phyloP scores from a whole-genome alignment of 2,329 filamentous ascomycete species.

The Raffaelea ambrosiae region DNA sequence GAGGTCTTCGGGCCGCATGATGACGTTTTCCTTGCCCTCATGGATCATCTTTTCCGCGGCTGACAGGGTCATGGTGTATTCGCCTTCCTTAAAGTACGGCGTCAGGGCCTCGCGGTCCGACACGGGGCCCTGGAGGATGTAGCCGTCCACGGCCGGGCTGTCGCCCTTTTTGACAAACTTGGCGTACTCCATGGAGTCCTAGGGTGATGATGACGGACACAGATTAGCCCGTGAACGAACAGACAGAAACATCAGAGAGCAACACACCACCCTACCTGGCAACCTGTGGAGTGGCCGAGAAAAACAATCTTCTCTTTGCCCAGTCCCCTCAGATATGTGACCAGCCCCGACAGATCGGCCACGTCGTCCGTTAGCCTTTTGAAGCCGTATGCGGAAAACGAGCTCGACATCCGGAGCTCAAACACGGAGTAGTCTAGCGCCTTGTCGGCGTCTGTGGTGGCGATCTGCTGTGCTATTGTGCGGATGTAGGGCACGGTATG shows the following conservation, averaged over 20 bases:
- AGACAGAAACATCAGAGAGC: too few species aligned
- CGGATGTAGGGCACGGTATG: constrained; percentile 53
- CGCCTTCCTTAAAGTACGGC: constrained; percentile 31
- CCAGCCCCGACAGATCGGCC: constrained; percentile 42
- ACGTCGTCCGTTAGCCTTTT: constrained; percentile 43
- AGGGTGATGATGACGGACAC: neutral
- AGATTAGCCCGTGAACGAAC: too few species aligned
- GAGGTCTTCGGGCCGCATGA: constrained; percentile 41
- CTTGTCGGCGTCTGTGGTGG: constrained; percentile 19
- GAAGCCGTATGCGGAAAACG: constrained; percentile 44
- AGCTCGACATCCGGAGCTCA: constrained; percentile 46
- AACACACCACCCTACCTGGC: too few species aligned
- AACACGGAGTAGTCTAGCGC: constrained; percentile 43
- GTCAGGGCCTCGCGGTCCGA: constrained; percentile 63
- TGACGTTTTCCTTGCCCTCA: constrained; percentile 43
- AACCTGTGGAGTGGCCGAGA: constrained; percentile 51
- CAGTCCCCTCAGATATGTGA: constrained; percentile 42
- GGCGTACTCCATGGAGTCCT: constrained; percentile 51
- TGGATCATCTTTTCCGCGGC: constrained; percentile 46
- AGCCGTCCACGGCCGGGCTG: constrained; percentile 56
- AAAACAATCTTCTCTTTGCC: constrained; percentile 44
- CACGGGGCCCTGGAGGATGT: constrained; percentile 72
- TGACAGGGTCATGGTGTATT: constrained; percentile 34
- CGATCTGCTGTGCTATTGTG: constrained; percentile 34
- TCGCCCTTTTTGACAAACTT: constrained; percentile 30